These are phyloP conservation scores for Diatrype stigma DNA, from an alignment of 2,329 filamentous ascomycete species.

Conservation along the genomic window DNA sequence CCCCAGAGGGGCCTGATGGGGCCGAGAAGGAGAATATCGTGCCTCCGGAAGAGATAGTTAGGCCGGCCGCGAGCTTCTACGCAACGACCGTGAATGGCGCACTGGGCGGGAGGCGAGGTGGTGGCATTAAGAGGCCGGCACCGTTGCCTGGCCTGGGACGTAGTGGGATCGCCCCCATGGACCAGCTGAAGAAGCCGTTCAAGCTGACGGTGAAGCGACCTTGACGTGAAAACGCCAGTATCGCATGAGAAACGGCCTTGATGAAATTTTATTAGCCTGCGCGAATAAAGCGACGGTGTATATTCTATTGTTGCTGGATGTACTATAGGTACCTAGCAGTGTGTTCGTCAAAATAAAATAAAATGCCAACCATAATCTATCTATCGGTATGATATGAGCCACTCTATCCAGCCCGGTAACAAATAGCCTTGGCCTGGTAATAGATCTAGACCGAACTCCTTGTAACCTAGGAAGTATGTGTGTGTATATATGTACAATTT, in stretches of 20 bases:
- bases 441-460: background rate
- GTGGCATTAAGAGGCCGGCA: slow-evolving; percentile 39
- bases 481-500: background rate
- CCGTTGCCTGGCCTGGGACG: slow-evolving; percentile 28
- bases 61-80: slow-evolving; percentile 45
- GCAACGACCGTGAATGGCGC: slow-evolving; percentile 43
- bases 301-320: background rate
- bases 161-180: slow-evolving; percentile 44
- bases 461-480: background rate
- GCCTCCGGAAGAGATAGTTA: slow-evolving; percentile 28
- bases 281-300: background rate
- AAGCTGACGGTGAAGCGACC: slow-evolving; percentile 50
- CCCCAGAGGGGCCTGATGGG: slow-evolving; percentile 8
- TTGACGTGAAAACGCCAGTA: slow-evolving; percentile 6
- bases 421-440: no score
- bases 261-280: background rate
- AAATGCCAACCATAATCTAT: no score
- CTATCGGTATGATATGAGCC: no score
- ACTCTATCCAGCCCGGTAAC: no score
- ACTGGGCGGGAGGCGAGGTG: slow-evolving; percentile 27
- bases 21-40: slow-evolving; percentile 24
- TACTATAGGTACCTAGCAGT: background rate
- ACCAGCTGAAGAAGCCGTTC: slow-evolving; percentile 51
- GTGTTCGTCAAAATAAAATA: no score
- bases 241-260: background rate